Base-by-base conservation (phyloP, 1,284 basidiomycete species). In the Pyrrhoderma noxium region DNA sequence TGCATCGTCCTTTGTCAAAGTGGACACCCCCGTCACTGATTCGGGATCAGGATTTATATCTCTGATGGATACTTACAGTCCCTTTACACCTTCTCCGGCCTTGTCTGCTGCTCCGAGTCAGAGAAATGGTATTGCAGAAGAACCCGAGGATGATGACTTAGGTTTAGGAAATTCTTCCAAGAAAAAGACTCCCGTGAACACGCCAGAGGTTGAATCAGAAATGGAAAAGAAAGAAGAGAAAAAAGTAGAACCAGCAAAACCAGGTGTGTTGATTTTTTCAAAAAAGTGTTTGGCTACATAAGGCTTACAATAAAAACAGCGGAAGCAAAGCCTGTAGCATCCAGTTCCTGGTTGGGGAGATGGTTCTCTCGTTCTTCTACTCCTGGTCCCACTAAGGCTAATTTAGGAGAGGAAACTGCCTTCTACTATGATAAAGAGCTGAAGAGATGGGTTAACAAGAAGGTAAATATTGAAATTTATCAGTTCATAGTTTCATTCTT, bases 401-500 rank as follows among this genome's bases (percentile, higher is more conserved):
- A 91, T 60, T 77, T 99, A 19, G 96, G 96, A 16, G 91, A 99
- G 61, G 84, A 95, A 63, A 91, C 78, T 27, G 76, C 83, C 42
- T 95, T 99, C 71, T 89, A 93, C 60, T 99, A 90, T 65, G 96
- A 99, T 67, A 85, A 89, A 61, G 93, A 97, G 19, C 77, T 88
- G 56, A 96, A 96, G 68, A 80, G 87, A 56, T 99, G 96, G 96
- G 85, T 99, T 18, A 94, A 97, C 67, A 94, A 89, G 69, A 93
- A 89, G 69, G 91, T 90, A 59, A 65, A 75, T 62, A 9, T 18
- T 16, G 55, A 3, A 23, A n/a, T 49, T 27, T 27, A 22, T 9
- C 16, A 16, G 35, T 37, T 37, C 9, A 11, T 16, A 37, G 16
- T 11, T 37, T 21, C 44, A 48, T 36, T 39, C 40, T 40, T 1